A percentile compares a stretch with the other conserved stretches of the same genome.
Conservation (phyloP, 768 basidiomycete genomes). For the Ramaria sp. region DNA sequence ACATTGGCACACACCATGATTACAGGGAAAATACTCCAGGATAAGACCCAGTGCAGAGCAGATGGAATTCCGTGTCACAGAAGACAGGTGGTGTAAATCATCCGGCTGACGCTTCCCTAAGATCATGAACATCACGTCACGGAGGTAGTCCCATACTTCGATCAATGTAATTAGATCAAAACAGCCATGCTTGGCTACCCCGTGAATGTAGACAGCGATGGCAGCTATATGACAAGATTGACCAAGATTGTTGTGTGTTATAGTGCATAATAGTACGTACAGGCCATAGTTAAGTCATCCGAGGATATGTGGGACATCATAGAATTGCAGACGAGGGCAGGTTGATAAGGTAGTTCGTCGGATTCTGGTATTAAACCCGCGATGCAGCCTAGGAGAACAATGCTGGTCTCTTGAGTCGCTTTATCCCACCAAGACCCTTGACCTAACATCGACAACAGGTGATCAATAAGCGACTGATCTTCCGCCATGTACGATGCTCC, state of each 20-base stretch:
- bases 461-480: background rate
- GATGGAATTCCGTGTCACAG: background rate
- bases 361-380: background rate
- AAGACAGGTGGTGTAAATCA: background rate
- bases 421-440: background rate
- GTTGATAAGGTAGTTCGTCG: background rate
- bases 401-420: background rate
- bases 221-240: slow-evolving; percentile 25
- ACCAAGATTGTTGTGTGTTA: background rate
- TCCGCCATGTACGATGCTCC: background rate
- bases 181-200: slow-evolving; percentile 12
- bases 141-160: slow-evolving; percentile 46
- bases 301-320: background rate
- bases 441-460: background rate
- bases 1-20: background rate
- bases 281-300: background rate
- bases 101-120: slow-evolving; percentile 13
- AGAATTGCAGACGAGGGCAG: background rate
- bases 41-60: background rate
- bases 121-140: slow-evolving; percentile 37
- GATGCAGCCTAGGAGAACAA: slow-evolving; percentile 1
- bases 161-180: slow-evolving; percentile 29
- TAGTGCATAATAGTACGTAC: background rate
- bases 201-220: slow-evolving; percentile 33
- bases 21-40: background rate